These are phyloP conservation scores for Neodidymelliopsis sp. DNA, from an alignment of 2,329 filamentous ascomycete genomes.

Conservation along the genomic window DNA sequence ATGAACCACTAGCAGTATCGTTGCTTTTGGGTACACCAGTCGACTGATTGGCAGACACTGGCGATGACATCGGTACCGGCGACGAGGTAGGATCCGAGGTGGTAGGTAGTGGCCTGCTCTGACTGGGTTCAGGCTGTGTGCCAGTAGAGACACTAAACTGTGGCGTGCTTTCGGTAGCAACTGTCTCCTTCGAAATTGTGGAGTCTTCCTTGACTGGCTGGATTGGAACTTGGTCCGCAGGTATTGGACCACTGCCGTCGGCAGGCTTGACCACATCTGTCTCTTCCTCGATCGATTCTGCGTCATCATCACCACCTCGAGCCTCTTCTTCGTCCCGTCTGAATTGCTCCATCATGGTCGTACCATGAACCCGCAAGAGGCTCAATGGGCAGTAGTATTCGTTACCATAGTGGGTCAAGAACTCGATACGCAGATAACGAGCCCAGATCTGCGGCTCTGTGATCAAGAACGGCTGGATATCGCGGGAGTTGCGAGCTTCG, in stretches of 20 bases:
- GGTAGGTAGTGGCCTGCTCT: background rate
- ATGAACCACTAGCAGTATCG: background rate
- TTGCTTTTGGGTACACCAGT: background rate
- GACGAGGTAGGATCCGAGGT: background rate
- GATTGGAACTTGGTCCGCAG: conserved; percentile 29
- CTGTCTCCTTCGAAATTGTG: background rate
- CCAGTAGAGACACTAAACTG: conserved; percentile 5
- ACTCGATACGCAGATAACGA: conserved; percentile 89
- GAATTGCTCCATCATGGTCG: conserved; percentile 91
- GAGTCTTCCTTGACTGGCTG: conserved; percentile 21
- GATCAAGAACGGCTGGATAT: conserved; percentile 94
- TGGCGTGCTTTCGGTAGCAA: background rate
- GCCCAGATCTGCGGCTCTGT: conserved; percentile 96
- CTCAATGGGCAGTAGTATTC: conserved; percentile 97
- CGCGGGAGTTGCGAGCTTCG: conserved; percentile 88
- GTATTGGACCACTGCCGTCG: conserved; percentile 32
- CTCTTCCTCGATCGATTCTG: conserved; percentile 62
- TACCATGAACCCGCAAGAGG: conserved; percentile 88
- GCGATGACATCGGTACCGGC: background rate
- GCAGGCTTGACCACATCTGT: conserved; percentile 50
- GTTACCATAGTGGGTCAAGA: conserved; percentile 91
- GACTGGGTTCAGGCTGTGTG: background rate
- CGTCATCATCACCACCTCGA: conserved; percentile 66
- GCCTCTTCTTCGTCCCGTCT: conserved; percentile 81
- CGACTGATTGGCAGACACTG: background rate